Evolutionary conservation across 305 asterid species (phyloP).

Genomic region (Solanum aculeatissimum): DNA sequence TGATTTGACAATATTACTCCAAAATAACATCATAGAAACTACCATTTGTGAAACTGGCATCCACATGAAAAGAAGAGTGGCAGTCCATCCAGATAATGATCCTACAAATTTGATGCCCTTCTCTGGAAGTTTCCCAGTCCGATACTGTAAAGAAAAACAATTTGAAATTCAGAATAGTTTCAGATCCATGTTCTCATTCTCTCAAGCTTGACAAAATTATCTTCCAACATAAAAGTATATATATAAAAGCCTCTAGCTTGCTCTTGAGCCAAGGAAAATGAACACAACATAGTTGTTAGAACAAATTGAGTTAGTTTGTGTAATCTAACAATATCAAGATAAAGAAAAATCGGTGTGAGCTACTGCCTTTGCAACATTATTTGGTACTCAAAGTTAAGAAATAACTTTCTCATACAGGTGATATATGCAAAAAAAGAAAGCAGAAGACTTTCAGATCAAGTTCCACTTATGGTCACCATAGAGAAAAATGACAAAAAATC

Average conservation of each 20-base stretch:
- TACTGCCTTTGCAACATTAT: neutral
- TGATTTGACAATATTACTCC: neutral
- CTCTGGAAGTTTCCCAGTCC: conserved; percentile 64
- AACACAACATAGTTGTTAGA: neutral
- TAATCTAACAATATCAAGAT: neutral
- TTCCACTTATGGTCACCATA: neutral
- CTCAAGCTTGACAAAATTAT: neutral
- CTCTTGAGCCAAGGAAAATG: neutral
- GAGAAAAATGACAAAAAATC: neutral
- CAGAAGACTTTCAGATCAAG: neutral
- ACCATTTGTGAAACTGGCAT: conserved; percentile 88
- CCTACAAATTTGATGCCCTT: conserved; percentile 51
- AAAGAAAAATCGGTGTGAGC: neutral
- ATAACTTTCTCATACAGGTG: neutral
- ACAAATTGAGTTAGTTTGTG: neutral
- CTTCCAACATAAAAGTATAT: neutral
- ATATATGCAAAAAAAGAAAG: neutral
- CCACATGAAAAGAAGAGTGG: conserved; percentile 97
- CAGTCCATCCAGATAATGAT: conserved; percentile 73
- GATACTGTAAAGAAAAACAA: conserved; percentile 28
- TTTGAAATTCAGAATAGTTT: neutral
- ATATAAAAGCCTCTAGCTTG: neutral
- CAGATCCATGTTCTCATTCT: neutral
- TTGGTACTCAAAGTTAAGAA: neutral
- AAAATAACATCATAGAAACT: neutral